Base-by-base conservation (phyloP, 1,284 basidiomycete genomes). In the Pterulicium gracile region DNA sequence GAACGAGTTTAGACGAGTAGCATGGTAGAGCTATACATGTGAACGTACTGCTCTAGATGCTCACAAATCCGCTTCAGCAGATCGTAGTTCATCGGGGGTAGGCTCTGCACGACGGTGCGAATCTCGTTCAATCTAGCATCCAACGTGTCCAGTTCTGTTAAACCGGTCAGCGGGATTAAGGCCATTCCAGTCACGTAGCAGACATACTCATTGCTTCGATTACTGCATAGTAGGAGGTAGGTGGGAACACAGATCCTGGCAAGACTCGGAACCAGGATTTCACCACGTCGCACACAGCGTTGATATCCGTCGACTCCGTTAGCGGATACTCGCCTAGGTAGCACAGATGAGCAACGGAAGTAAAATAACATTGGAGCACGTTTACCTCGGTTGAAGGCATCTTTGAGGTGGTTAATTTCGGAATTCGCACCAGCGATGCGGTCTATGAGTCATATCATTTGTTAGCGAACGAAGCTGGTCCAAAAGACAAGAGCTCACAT, bases 201-300 rank as follows among this genome's bases (percentile, higher is more conserved):
- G 32, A 66, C 79, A 54, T 56, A 88, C 86, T 73, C 59, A 79
- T 81, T 3, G 78, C 79, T 40, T 75, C 71, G 53, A 91, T 79
- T 36, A 86, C 71, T 3, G 75, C 70, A 50, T 73, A 67, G 58
- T 88, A 89, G 2, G 75, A 72, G 7, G 70, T 60, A n/a, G 79
- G 60, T 15, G 87, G 84, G 57, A 91, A 83, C 21, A 89, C 63
- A 12, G 85, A 77, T 51, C 86, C 83, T 4, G 88, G 88, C 20
- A 91, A 66, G 13, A 81, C 66, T 40, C 88, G 77, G 67, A 90
- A 82, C 83, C 84, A 91, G 0, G 81, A 74, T 63, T 90, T 90
- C 58, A 91, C 73, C 47, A 86, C 64, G 56, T 88, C 88, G 52
- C 86, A 79, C 20, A 91, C 73, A 32, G 84, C 82, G 59, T 89